Evolutionary conservation across 1,284 basidiomycete species (phyloP), one percentile per base, ranked within the genome.

Genomic region (Tilletia setariae): DNA sequence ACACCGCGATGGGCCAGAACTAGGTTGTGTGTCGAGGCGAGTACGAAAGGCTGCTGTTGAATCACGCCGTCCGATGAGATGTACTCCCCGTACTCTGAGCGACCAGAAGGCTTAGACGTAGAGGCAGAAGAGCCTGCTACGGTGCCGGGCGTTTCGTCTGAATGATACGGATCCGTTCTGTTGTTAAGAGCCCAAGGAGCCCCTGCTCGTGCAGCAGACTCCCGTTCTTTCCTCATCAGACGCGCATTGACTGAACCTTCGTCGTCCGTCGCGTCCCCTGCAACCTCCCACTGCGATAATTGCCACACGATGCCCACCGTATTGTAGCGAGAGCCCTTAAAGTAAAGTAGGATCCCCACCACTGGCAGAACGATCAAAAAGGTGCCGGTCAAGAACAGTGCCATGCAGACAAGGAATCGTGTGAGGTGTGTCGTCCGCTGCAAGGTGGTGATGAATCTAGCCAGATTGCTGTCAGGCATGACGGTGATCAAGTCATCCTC

Each of bases 1-100:
- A 61, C 32, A 8, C 56, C 56, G 56, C 56, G 56, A 61, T 61
- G 56, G 19, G 56, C 56, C 28, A 61, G 28, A 16, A 61, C 30
- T 32, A 11, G 30, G 28, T 15, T 2, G 16, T 13, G 3, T 40
- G 28, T 61, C 28, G 30, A 40, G 16, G 30, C 28, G 30, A 61
- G 28, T 9, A 61, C 2, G 56, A 61, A 61, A 1, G 56, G 56
- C 28, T 61, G 56, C 28, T 61, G 56, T 16, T 15, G 21, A 19
- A 61, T 7, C 15, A 21, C 16, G 30, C 32, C 56, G 0, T 9
- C 8, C 15, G 9, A 25, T 3, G 30, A 13, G 13, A 61, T 30
- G 15, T 19, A 61, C 11, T 28, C 8, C 9, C 15, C 56, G 56
- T 19, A 21, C 19, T 61, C 28, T 15, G 28, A 21, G 19, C 8